Evolutionary conservation across 805 yeast species (phyloP).

Genomic region (Wickerhamomyces strasburgensis): DNA sequence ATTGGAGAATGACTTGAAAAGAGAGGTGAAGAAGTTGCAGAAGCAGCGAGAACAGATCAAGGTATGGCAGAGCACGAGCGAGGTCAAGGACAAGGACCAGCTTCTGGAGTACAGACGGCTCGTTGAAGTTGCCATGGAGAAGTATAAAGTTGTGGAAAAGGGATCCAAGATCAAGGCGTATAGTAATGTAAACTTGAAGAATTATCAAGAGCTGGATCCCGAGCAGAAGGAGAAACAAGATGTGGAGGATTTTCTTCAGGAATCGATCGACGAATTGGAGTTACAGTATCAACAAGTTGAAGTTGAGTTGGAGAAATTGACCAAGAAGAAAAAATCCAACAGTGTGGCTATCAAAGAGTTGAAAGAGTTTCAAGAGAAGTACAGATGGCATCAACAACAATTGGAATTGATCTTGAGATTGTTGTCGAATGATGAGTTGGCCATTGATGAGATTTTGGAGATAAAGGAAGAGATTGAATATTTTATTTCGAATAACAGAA

Average conservation of each 20-base stretch:
- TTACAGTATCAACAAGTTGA: slow-evolving; percentile 75
- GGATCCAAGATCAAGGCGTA: slow-evolving; percentile 90
- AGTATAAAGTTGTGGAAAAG: slow-evolving; percentile 90
- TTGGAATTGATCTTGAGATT: slow-evolving; percentile 73
- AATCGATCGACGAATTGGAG: slow-evolving; percentile 71
- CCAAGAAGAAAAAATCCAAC: slow-evolving; percentile 47
- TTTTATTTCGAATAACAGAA: slow-evolving; percentile 88
- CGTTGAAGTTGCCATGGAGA: slow-evolving; percentile 83
- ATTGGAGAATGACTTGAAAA: slow-evolving; percentile 83
- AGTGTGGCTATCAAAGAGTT: slow-evolving; percentile 56
- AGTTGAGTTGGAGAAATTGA: slow-evolving; percentile 57
- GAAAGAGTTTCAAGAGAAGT: slow-evolving; percentile 59
- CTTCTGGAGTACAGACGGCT: slow-evolving; percentile 68
- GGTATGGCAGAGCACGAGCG: slow-evolving; percentile 86
- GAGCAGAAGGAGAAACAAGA: slow-evolving; percentile 75
- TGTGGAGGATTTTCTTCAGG: slow-evolving; percentile 62
- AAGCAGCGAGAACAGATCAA: slow-evolving; percentile 91
- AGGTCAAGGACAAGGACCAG: slow-evolving; percentile 82
- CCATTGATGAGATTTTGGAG: slow-evolving; percentile 66
- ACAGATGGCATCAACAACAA: slow-evolving; percentile 72
- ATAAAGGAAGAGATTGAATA: slow-evolving; percentile 86
- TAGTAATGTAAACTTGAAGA: slow-evolving; percentile 83
- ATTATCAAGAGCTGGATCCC: slow-evolving; percentile 59
- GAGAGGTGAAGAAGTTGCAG: slow-evolving; percentile 92
- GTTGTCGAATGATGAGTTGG: slow-evolving; percentile 75